phyloP scores from a whole-genome alignment of 345 rosid species.

The Capsella bursapastoris region DNA sequence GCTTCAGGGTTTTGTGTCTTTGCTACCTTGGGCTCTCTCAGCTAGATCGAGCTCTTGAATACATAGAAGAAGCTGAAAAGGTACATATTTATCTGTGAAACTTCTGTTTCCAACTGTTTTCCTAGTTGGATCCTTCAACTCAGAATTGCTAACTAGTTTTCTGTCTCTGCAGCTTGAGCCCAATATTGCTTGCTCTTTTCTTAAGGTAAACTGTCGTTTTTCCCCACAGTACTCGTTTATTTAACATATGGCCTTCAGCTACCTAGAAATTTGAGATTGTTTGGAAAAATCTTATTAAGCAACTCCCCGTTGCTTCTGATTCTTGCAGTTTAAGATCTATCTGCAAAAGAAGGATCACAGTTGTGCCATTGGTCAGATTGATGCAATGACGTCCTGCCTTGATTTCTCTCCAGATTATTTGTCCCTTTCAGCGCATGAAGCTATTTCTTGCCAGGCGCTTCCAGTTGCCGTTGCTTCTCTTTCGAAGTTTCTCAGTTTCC shows the following conservation, averaged over 20 bases:
- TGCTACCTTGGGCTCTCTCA: slow-evolving; percentile 83
- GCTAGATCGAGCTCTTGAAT: slow-evolving; percentile 88
- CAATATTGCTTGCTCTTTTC: slow-evolving; percentile 78
- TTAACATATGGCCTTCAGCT: background rate
- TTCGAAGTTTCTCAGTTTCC: slow-evolving; percentile 72
- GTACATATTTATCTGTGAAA: slow-evolving; percentile 45
- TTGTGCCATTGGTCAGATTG: slow-evolving; percentile 75
- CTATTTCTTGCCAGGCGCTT: slow-evolving; percentile 82
- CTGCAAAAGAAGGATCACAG: slow-evolving; percentile 62
- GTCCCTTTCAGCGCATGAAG: slow-evolving; percentile 93
- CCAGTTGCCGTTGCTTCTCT: slow-evolving; percentile 78
- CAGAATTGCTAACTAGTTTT: slow-evolving; percentile 26
- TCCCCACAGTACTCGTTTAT: background rate
- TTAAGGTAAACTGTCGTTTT: slow-evolving; percentile 62
- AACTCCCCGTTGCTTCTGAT: slow-evolving; percentile 36
- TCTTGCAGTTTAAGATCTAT: slow-evolving; percentile 82
- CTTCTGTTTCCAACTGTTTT: slow-evolving; percentile 3
- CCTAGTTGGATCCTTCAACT: slow-evolving; percentile 9
- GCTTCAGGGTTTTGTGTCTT: slow-evolving; percentile 91
- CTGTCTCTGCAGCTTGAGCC: slow-evolving; percentile 84
- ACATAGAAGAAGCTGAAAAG: slow-evolving; percentile 89
- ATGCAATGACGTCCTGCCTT: slow-evolving; percentile 69
- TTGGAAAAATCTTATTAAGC: background rate
- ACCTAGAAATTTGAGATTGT: slow-evolving; percentile 27
- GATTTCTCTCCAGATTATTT: slow-evolving; percentile 88